Percentiles rank a stretch among this genome's conserved stretches.
These are phyloP conservation scores for Xenoacremonium recifei DNA, from an alignment of 2,329 filamentous ascomycete genomes.

Conservation along the genomic window DNA sequence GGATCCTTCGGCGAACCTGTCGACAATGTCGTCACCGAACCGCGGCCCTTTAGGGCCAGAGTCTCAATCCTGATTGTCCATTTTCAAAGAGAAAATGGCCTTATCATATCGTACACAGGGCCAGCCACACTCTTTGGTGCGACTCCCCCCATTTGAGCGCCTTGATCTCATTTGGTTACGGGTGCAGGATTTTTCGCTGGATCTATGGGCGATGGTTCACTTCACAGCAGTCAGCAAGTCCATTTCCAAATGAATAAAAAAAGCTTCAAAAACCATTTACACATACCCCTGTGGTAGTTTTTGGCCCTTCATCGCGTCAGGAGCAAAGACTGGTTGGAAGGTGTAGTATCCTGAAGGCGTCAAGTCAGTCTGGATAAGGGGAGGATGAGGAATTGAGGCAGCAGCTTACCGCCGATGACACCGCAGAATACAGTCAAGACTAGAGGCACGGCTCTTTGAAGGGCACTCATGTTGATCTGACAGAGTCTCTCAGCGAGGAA, in stretches of 20 bases:
- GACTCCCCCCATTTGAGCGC: no score
- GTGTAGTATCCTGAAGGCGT: constrained; percentile 33
- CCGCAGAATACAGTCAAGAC: constrained; percentile 37
- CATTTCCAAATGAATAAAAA: background rate
- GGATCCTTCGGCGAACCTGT: no score
- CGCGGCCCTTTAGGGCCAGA: no score
- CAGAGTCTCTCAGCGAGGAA: background rate
- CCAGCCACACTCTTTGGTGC: no score
- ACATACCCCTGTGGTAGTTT: background rate
- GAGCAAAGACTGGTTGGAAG: constrained; percentile 34
- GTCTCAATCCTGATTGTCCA: no score
- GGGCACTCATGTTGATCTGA: constrained; percentile 32
- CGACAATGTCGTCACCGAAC: no score
- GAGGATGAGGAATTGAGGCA: background rate
- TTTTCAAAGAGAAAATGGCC: no score
- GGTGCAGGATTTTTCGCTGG: constrained; percentile 9
- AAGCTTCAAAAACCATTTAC: background rate
- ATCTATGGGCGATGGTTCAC: constrained; percentile 10
- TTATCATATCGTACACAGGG: no score
- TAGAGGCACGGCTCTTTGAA: constrained; percentile 33
- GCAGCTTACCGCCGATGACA: constrained; percentile 33
- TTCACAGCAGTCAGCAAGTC: constrained; percentile 1
- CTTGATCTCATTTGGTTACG: constrained; percentile 8
- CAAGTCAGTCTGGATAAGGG: constrained; percentile 9
- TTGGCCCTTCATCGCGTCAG: constrained; percentile 9